These are phyloP conservation scores for Phaeosphaeria sp. DNA, from an alignment of 2,329 filamentous ascomycete genomes.

Conservation along the genomic window DNA sequence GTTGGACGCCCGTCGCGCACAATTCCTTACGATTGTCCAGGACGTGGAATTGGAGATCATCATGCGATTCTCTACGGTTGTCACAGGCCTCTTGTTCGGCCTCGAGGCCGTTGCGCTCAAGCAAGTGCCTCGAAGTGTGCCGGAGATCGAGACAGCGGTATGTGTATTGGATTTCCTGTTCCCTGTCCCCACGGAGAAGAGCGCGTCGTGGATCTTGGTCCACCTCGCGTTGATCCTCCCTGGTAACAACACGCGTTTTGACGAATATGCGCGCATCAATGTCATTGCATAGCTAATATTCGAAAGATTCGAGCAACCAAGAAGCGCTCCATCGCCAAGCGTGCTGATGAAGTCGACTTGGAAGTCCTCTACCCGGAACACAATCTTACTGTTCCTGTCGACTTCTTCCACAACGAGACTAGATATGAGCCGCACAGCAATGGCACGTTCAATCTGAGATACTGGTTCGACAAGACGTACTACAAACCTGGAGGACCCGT, in stretches of 20 bases:
- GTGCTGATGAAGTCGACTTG: slow-evolving; percentile 26
- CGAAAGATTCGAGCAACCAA: slow-evolving; percentile 22
- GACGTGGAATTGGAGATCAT: slow-evolving; percentile 2
- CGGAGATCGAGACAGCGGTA: slow-evolving; percentile 33
- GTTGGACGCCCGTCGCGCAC: not conserved
- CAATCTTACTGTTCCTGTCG: slow-evolving; percentile 67
- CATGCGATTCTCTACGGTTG: slow-evolving; percentile 37
- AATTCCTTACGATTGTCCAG: slow-evolving; percentile 2
- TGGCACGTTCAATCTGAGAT: slow-evolving; percentile 73
- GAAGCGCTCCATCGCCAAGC: slow-evolving; percentile 32
- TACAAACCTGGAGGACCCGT: slow-evolving; percentile 82
- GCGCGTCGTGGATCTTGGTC: not conserved
- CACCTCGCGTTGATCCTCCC: not conserved
- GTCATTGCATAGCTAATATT: not conserved
- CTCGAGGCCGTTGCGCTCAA: slow-evolving; percentile 34
- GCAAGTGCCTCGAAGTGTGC: slow-evolving; percentile 19
- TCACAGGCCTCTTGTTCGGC: slow-evolving; percentile 30
- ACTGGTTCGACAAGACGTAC: slow-evolving; percentile 81
- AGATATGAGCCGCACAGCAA: slow-evolving; percentile 78
- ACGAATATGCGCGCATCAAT: not conserved
- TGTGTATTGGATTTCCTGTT: not conserved
- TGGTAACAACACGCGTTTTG: not conserved
- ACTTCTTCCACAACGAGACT: slow-evolving; percentile 84
- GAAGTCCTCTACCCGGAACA: slow-evolving; percentile 57
- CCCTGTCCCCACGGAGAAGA: not conserved